Evolutionary conservation across 768 basidiomycete species (phyloP).

Genomic region (Trametes cingulata): DNA sequence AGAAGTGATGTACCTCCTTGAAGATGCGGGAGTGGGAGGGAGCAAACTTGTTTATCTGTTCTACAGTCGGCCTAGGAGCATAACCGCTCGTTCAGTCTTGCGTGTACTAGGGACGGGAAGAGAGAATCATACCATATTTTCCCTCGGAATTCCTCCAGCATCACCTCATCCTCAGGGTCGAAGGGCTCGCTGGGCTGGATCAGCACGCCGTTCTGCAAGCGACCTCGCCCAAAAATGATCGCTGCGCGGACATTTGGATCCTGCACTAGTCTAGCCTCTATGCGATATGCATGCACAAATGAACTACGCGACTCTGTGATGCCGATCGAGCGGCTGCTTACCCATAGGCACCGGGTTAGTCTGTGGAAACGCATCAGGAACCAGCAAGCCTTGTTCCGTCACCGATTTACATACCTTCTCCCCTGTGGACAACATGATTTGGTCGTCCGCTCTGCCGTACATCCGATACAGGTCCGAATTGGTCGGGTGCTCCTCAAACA

Average conservation of each 20-base stretch:
- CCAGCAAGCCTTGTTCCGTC: no score
- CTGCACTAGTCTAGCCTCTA: conserved; percentile 38
- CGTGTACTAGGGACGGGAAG: no score
- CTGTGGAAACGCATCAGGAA: not conserved
- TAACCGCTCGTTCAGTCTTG: not conserved
- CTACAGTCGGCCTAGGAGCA: conserved; percentile 26
- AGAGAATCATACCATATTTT: conserved; percentile 21
- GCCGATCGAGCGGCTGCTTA: no score
- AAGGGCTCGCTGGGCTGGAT: conserved; percentile 39
- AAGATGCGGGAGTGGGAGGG: conserved; percentile 33
- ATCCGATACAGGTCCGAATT: conserved; percentile 39
- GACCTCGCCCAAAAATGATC: conserved; percentile 44
- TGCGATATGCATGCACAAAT: not conserved
- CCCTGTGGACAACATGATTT: conserved; percentile 45
- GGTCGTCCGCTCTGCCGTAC: conserved; percentile 46
- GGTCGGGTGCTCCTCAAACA: conserved; percentile 43
- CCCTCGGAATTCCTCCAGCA: conserved; percentile 16
- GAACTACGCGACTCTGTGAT: no score
- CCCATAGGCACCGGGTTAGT: conserved; percentile 6
- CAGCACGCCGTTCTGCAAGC: conserved; percentile 41
- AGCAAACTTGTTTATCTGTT: conserved; percentile 28
- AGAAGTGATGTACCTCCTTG: conserved; percentile 39
- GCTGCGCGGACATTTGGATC: conserved; percentile 36
- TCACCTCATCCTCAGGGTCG: conserved; percentile 26
- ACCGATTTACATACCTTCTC: conserved; percentile 30